Base-by-base conservation (phyloP, 345 rosid species). In the Acer campestre region DNA sequence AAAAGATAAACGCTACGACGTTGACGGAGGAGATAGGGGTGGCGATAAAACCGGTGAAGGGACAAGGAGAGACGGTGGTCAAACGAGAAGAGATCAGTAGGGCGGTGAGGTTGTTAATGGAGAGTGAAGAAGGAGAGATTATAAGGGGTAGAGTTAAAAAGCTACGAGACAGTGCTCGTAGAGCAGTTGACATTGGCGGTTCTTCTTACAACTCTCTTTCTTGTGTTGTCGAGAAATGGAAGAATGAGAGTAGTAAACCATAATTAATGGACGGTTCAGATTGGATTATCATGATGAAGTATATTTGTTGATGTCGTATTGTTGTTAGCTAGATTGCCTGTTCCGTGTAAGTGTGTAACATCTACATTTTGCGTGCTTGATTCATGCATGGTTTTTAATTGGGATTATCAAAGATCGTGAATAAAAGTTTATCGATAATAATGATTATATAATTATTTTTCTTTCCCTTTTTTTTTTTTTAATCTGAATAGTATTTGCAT, bases 21-120 rank as follows among this genome's bases (percentile, higher is more conserved):
- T 73, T 87, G n/a, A 73, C 22, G 22, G 90, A 85, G 77, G 90
- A 79, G 51, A 29, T 85, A 3, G 64, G 79, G n/a, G 82, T 84
- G 44, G 92, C 92, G 2, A 3, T 29, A 3, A 29, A 29, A 29
- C 31, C 31, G 10, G 65, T 40, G 70, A 23, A 5, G 42, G 64
- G 5, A n/a, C 29, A 67, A 0, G 79, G 71, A 16, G 78, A 27
- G 59, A 56, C 75, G 13, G 79, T 83, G 76, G 72, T 86, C 16
- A 35, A 74, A 38, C 75, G 87, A 72, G 71, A 79, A 49, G 90
- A 85, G 83, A 80, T 89, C 6, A 79, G 62, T 67, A 70, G 49
- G 68, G 55, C 69, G 59, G 82, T 85, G 35, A 85, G 80, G 74
- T 77, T 55, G 71, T 69, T 85, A 31, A 80, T 85, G 87, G 84